These are phyloP conservation scores for Juglanconis sp. DNA, from an alignment of 2,329 filamentous ascomycete genomes.

Conservation along the genomic window DNA sequence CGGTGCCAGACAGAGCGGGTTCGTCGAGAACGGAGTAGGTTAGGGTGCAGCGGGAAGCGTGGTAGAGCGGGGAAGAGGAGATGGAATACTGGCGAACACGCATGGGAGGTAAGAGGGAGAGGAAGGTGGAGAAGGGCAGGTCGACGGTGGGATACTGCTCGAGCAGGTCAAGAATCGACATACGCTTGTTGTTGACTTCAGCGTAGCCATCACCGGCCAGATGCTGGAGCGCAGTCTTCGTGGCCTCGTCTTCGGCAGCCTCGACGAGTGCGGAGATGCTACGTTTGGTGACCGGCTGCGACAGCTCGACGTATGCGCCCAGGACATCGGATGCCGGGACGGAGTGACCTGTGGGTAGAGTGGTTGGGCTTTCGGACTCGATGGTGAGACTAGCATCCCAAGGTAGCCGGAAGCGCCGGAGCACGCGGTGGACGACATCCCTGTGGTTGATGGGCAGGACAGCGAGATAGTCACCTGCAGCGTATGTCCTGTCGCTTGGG, in stretches of 20 bases:
- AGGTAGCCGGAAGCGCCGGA: slow-evolving; percentile 61
- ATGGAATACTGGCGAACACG: slow-evolving; percentile 52
- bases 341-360: slow-evolving; percentile 51
- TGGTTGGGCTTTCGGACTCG: slow-evolving; percentile 43
- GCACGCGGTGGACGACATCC: slow-evolving; percentile 57
- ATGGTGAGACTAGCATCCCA: slow-evolving; percentile 67
- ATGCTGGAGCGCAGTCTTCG: slow-evolving; percentile 32
- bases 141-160: slow-evolving; percentile 52
- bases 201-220: slow-evolving; percentile 37
- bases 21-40: slow-evolving; percentile 65
- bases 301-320: slow-evolving; percentile 67
- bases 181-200: slow-evolving; percentile 44
- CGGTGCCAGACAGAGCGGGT: slow-evolving; percentile 47
- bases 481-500: slow-evolving; percentile 63
- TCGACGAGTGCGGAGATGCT: slow-evolving; percentile 46
- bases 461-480: slow-evolving; percentile 72
- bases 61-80: slow-evolving; percentile 65
- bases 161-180: slow-evolving; percentile 59
- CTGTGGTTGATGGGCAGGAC: slow-evolving; percentile 68
- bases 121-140: slow-evolving; percentile 56
- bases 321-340: slow-evolving; percentile 63
- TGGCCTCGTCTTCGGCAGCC: slow-evolving; percentile 44
- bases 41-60: slow-evolving; percentile 55
- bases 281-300: slow-evolving; percentile 63
- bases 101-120: slow-evolving; percentile 65